Evolutionary conservation across 768 basidiomycete genomes (phyloP).

Genomic region (Rhizopogon vesiculosus): DNA sequence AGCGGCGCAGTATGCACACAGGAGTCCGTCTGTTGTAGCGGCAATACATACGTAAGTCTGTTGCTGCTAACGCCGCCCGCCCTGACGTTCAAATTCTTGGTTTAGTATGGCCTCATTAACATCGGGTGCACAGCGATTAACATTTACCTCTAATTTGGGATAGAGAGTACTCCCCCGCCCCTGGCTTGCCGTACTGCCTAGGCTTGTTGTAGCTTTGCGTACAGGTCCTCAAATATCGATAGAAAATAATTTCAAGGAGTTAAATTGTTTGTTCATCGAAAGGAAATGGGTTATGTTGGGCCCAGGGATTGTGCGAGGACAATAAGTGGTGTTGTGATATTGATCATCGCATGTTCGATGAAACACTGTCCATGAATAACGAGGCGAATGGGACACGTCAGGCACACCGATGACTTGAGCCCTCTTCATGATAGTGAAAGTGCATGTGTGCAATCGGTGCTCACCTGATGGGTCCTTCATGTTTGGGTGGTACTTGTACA

Average conservation of each 20-base stretch:
- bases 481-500: too few relatives aligned
- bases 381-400: neutral
- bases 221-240: too few relatives aligned
- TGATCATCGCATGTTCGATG: neutral
- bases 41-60: constrained; percentile 3
- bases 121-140: neutral
- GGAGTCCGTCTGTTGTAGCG: constrained; percentile 5
- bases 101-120: neutral
- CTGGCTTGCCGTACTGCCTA: too few relatives aligned
- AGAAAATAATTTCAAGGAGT: too few relatives aligned
- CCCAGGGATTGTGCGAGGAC: too few relatives aligned
- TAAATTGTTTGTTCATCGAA: too few relatives aligned
- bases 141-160: neutral
- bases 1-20: constrained; percentile 1
- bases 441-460: too few relatives aligned
- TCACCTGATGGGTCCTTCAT: too few relatives aligned
- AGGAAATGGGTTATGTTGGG: neutral
- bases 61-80: neutral
- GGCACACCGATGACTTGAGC: neutral
- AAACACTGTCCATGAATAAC: neutral
- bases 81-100: neutral
- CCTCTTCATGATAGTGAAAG: too few relatives aligned
- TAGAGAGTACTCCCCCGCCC: too few relatives aligned
- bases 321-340: neutral
- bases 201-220: neutral